Base-by-base conservation (phyloP, 2,329 filamentous ascomycete species). In the Neofusicoccum kwambonambiense region DNA sequence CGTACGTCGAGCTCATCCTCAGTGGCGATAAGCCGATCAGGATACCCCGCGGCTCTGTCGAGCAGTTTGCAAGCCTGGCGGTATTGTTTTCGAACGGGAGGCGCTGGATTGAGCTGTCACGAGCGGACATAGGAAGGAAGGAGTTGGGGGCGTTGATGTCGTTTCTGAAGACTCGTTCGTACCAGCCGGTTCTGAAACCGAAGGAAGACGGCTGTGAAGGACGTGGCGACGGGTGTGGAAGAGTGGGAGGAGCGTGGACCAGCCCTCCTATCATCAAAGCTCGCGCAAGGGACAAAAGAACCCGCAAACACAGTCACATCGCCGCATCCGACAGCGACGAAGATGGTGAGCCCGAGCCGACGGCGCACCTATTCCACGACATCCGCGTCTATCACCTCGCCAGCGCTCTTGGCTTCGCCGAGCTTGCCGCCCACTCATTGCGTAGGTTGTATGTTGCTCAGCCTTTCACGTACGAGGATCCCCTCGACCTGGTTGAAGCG, bases 1-100 rank as follows among this genome's bases (percentile, higher is more conserved):
- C 41, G 70, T 76, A 41, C 45, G 49, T 60, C 19, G 78, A 80
- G 66, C 72, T 80, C 49, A 62, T 80, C 41, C 77, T 73, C 70
- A 67, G 74, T 4, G 72, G 73, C 35, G 42, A 47, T 11, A 60
- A 60, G 56, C 56, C 56, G 31, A 60, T 60, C n/a, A 74, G 72
- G 51, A 67, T 74, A 1, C 67, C 79, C 17, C 74, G 77, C 42
- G 70, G 77, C 3, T 68, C 73, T 1, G 66, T 68, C 4, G 68
- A 70, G 4, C 72, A 72, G 44, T 70, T 76, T 13, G 68, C 15
- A 11, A 47, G 56, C 12, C 42, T 60, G 27, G 11, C 7, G 15
- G 31, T 3, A n/a, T 15, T 47, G 27, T 47, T 60, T 27, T 31
- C 15, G 11, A 11, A 34, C 12, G 42, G 42, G 27, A 45, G 7